Percentiles rank a stretch among this genome's conserved stretches.
These are phyloP conservation scores for Prunella vulgaris DNA, from an alignment of 257 asterid genomes.

Conservation along the genomic window DNA sequence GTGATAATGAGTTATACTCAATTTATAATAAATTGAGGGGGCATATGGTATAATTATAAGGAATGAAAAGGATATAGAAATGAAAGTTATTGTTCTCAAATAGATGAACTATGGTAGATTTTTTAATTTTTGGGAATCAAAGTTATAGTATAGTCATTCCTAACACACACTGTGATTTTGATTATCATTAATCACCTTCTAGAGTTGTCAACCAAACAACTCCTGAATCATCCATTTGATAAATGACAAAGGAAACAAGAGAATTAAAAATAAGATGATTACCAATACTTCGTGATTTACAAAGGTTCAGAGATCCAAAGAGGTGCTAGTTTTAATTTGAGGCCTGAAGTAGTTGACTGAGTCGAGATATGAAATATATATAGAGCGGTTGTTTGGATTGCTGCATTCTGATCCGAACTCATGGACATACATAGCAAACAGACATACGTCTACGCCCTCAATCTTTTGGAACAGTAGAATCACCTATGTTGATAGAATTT, in stretches of 20 bases:
- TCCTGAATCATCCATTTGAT: neutral
- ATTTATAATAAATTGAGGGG: too few species aligned
- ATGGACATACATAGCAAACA: conserved; percentile 73
- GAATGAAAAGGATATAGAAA: too few species aligned
- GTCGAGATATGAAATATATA: conserved; percentile 76
- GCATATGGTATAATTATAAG: too few species aligned
- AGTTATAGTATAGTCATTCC: too few species aligned
- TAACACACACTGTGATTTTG: too few species aligned
- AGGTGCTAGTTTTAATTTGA: conserved; percentile 38
- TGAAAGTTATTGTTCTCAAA: too few species aligned
- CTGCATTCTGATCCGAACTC: conserved; percentile 76
- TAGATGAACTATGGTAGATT: too few species aligned
- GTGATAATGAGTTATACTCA: too few species aligned
- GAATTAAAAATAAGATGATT: conserved; percentile 9
- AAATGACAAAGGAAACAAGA: neutral
- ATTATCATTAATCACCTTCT: too few species aligned
- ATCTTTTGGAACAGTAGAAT: conserved; percentile 68
- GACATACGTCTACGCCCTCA: conserved; percentile 72
- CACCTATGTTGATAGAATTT: too few species aligned
- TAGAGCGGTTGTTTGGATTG: conserved; percentile 58
- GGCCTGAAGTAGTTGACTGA: conserved; percentile 75
- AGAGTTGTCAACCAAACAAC: too few species aligned
- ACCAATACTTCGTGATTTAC: conserved; percentile 76
- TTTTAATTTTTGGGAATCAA: too few species aligned
- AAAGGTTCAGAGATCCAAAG: conserved; percentile 69